Conservation (phyloP, 805 yeast genomes). For the Candida ortonii region DNA sequence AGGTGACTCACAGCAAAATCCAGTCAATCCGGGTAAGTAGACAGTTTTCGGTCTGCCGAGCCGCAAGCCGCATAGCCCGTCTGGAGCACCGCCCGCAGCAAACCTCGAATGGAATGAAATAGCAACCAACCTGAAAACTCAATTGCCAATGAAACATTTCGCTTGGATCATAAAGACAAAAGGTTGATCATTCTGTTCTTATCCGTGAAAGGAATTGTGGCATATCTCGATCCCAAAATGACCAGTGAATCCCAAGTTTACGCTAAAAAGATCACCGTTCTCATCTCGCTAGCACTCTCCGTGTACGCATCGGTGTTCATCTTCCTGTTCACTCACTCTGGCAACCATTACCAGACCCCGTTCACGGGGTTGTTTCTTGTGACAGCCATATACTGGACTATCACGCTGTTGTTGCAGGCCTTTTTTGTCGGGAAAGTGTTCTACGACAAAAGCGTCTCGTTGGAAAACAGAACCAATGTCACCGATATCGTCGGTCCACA, state of each 20-base stretch:
- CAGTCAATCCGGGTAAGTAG: no score
- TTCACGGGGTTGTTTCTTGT: conserved; percentile 57
- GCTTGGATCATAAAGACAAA: no score
- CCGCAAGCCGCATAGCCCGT: no score
- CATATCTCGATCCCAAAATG: conserved; percentile 7
- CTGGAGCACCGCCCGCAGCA: no score
- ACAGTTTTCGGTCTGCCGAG: no score
- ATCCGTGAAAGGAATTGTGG: not conserved
- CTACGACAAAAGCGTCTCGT: conserved; percentile 24
- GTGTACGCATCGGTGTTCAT: conserved; percentile 54
- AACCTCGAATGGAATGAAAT: no score
- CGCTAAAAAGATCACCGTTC: conserved; percentile 40
- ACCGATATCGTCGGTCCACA: conserved; percentile 53
- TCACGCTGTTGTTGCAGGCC: conserved; percentile 52
- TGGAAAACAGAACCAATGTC: conserved; percentile 30
- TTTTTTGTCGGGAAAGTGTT: conserved; percentile 45
- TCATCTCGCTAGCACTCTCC: conserved; percentile 54
- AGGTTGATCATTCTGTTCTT: no score
- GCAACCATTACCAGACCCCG: conserved; percentile 55
- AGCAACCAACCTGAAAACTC: no score
- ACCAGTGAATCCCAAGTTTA: conserved; percentile 15
- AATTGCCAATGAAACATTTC: no score
- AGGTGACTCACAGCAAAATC: no score
- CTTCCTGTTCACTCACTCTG: conserved; percentile 53
- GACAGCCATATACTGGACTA: conserved; percentile 55